Evolutionary conservation across 768 basidiomycete genomes (phyloP).

Genomic region (Panaeolus cyanescens): DNA sequence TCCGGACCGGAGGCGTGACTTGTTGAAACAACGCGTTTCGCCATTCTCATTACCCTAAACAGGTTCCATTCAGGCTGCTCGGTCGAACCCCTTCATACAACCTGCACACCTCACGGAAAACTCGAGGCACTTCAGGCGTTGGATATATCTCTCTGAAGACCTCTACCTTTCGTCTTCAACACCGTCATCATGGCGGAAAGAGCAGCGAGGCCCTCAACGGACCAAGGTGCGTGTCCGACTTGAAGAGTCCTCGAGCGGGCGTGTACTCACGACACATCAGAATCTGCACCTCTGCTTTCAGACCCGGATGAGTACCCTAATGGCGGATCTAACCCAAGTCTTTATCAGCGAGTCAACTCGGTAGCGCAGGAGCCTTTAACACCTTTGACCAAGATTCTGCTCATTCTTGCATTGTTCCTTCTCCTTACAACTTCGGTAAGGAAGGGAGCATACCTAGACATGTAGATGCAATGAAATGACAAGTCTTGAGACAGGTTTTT

Average conservation of each 20-base stretch:
- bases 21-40: background rate
- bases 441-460: background rate
- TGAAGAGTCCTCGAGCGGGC: constrained; percentile 6
- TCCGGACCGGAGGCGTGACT: background rate
- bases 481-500: constrained; percentile 53
- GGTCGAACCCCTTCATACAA: background rate
- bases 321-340: constrained; percentile 26
- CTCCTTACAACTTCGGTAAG: constrained; percentile 73
- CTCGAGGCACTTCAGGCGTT: constrained; percentile 19
- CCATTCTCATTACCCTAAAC: too few species aligned
- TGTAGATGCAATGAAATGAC: background rate
- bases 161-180: constrained; percentile 5
- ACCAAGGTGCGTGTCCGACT: constrained; percentile 46
- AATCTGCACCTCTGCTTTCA: constrained; percentile 65
- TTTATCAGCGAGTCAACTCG: constrained; percentile 51
- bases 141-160: constrained; percentile 8
- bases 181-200: constrained; percentile 54
- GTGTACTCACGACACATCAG: constrained; percentile 38
- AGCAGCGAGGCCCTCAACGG: constrained; percentile 52
- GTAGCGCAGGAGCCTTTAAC: constrained; percentile 80
- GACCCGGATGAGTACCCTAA: constrained; percentile 38
- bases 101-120: constrained; percentile 16
- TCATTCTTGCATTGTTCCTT: constrained; percentile 72
- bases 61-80: background rate
- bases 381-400: constrained; percentile 79